Base-by-base conservation (phyloP, 1,284 basidiomycete species). In the Bondarzewia mesenterica region DNA sequence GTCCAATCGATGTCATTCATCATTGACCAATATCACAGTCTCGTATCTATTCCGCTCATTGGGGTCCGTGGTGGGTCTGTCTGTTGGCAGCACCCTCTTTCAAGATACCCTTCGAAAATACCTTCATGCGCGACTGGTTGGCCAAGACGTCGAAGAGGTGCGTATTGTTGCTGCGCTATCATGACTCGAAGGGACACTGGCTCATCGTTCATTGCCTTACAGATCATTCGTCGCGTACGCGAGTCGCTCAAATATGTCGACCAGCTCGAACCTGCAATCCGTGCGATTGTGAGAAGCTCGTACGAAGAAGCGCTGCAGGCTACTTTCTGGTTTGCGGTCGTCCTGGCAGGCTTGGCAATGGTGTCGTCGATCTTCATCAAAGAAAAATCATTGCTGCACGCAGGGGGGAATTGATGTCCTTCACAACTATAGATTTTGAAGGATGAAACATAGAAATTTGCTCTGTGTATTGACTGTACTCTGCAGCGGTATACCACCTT, bases 11-110 rank as follows among this genome's bases (percentile, higher is more conserved):
- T 12, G 14, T 20, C n/a, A 15, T 22, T 7, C 3, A 23, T 29
- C 12, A 15, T 44, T 38, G n/a, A 43, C 37, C 20, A 16, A 37
- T 15, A 22, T 6, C 12, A 4, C 55, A 80, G 80, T 77, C 1
- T 80, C 78, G 0, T 82, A 82, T 56, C 74, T 80, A 21, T 79
- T 78, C 64, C 73, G 77, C 27, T 77, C 76, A 4, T 54, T 78
- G 21, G 77, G 77, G 5, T 70, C 67, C 1, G 74, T 78, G 4
- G 59, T 77, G n/a, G 75, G 76, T 7, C 56, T 78, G 5, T 75
- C 75, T 1, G 57, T 75, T 4, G 72, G 72, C 10, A 77, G 74
- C 50, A 72, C 75, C 1, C 53, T 79, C 15, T 62, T 76, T 0
- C 76, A 78, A 58, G 60, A 63, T 27, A 66, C 65, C 0, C 62